Evolutionary conservation across 164 flowering plant genomes (phyloP), one percentile per base, ranked within the genome.

Genomic region (Echeveria elegans): DNA sequence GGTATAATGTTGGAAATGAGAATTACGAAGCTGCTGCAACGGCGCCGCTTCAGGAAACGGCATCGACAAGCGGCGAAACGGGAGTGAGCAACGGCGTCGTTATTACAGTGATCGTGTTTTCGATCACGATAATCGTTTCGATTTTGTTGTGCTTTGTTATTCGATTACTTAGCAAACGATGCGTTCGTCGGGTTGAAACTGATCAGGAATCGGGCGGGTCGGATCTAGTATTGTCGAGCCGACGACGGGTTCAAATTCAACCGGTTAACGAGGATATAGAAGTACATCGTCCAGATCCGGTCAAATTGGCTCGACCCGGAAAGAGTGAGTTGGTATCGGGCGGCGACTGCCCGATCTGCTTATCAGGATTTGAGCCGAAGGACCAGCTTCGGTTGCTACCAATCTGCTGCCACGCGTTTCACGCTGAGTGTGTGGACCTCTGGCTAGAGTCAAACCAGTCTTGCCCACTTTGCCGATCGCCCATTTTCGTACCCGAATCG

Each of bases 381-480:
- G 65, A 63, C n/a, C 12, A 8, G 14, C 65, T 63, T 37, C 65
- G 65, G 10, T 41, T 63, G 2, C 65, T 63, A 40, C 65, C 65
- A 14, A 63, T 63, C 38, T 63, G 65, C 65, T 63, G 65, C 65
- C 65, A 63, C 65, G 65, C 65, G 26, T 63, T 63, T 41, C 65
- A 63, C 65, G 38, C 65, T n/a, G 41, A 23, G 24, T 63, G 65
- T 24, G 41, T 63, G 21, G 65, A 63, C 65, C 5, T 37, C 41
- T 63, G 65, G 65, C 38, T 63, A 12, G 41, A 32, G 40, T 63
- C 65, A 21, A 63, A 63, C 26, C 65, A 37, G 41, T 32, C 65
- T 4, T 63, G 65, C 65, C 65, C 65, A 29, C 65, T 63, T 15
- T 63, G 65, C 40, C 65, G 65, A 21, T 63, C 41, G 3, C 40